Evolutionary conservation across 139 green algal species (phyloP).

Genomic region (Bryopsis sp.): DNA sequence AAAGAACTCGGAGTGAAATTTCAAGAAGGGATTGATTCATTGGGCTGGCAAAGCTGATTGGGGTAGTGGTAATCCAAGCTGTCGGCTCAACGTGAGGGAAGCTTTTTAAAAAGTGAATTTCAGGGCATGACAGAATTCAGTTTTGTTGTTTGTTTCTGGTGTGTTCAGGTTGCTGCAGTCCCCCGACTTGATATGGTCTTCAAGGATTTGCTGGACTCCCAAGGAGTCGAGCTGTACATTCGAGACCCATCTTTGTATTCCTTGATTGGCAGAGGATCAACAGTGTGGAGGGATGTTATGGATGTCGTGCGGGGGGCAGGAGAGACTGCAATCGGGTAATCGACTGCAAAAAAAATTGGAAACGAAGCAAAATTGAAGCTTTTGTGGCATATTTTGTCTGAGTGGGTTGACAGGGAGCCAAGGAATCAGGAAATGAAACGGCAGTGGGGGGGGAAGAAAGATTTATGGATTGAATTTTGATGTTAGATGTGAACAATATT

Average conservation of each 20-base stretch:
- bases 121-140: background rate
- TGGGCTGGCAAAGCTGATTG: too few species aligned
- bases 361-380: too few species aligned
- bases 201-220: background rate
- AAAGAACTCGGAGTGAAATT: too few species aligned
- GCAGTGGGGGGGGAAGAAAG: too few species aligned
- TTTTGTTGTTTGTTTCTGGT: background rate
- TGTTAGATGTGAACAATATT: too few species aligned
- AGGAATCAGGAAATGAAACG: too few species aligned
- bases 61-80: too few species aligned
- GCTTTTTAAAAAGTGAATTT: background rate
- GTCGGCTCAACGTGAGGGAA: too few species aligned
- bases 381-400: background rate
- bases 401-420: background rate
- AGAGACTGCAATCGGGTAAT: background rate
- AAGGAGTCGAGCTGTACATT: background rate
- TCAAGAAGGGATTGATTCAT: too few species aligned
- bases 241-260: background rate
- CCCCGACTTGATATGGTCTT: background rate
- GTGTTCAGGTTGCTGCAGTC: conserved; percentile 6
- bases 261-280: background rate
- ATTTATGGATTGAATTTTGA: too few species aligned
- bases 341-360: too few species aligned
- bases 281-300: background rate
- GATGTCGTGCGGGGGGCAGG: background rate